Evolutionary conservation across 139 green algal species (phyloP), one percentile per base, ranked within the genome.

Genomic region (Astrephomene gubernaculifera): DNA sequence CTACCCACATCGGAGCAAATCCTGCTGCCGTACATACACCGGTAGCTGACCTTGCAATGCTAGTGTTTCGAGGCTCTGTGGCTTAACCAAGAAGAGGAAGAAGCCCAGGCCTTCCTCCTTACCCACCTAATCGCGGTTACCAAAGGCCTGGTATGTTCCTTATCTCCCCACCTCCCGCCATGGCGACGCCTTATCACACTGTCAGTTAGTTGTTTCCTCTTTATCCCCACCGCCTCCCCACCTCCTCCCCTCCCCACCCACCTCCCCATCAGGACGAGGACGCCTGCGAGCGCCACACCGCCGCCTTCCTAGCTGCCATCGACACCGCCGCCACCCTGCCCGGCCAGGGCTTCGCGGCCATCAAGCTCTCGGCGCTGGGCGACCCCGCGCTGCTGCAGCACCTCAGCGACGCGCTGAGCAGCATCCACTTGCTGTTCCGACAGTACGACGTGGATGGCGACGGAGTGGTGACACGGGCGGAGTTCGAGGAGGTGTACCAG

Each of bases 331-430:
- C 78, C 52, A 86, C 70, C 7, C 75, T 93, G 31, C 89, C 91
- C 29, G 90, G 91, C 1, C 88, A 94, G 39, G 93, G 93, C 27
- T 98, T 97, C 92, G 93, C 95, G n/a, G 95, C 95, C 17, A 94
- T 98, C 87, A 96, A 98, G 91, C 86, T 98, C 3, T 97, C 96
- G 24, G 95, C 94, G 17, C 92, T 98, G 81, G 95, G 93, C 31
- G 94, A 96, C 82, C 95, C 95, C 75, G 86, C 97, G 80, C 90
- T 97, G 89, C 91, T 93, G 38, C 53, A 83, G 76, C 76, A 83
- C 76, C 60, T 83, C 60, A 29, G 27, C 25, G 41, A 14, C 24
- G 60, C 63, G 39, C 31, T 85, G 43, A 9, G 5, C 12, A 49
- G 57, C 44, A 64, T 85, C 63, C 64, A 33, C 7, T 4, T 1